Evolutionary conservation across 2,329 filamentous ascomycete genomes (phyloP).

Genomic region (Cladophialophora yegresii): DNA sequence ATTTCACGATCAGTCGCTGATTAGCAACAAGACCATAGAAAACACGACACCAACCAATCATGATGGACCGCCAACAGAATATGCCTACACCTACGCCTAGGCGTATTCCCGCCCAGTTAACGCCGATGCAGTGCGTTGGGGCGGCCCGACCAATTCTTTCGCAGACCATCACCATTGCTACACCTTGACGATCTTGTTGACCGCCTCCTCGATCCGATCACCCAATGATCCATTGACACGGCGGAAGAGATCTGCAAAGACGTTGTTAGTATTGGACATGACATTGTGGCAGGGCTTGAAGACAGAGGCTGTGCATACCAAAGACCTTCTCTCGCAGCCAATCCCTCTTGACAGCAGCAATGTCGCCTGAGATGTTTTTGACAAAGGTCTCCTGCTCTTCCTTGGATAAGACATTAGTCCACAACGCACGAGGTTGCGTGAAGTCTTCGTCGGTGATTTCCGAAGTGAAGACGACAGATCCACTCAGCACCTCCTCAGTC

Average conservation of each 20-base stretch:
- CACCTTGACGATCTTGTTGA: conserved; percentile 14
- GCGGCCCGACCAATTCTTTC: background rate
- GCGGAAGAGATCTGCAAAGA: conserved; percentile 20
- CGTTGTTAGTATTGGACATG: background rate
- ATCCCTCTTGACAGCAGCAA: conserved; percentile 59
- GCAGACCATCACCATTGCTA: background rate
- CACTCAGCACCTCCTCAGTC: conserved; percentile 13
- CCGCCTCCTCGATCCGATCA: conserved; percentile 42
- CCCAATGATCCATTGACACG: conserved; percentile 18
- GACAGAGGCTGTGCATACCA: conserved; percentile 19
- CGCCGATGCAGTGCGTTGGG: too few relatives aligned
- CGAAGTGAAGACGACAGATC: conserved; percentile 47
- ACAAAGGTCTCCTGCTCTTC: conserved; percentile 61
- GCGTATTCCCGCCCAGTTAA: too few relatives aligned
- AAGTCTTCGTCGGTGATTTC: conserved; percentile 50
- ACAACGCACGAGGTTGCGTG: conserved; percentile 48
- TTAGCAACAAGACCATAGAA: too few relatives aligned
- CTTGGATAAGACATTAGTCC: conserved; percentile 46
- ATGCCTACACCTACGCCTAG: too few relatives aligned
- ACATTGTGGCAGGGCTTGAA: background rate
- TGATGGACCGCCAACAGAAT: too few relatives aligned
- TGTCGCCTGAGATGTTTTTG: conserved; percentile 60
- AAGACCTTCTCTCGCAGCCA: conserved; percentile 62
- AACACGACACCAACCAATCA: too few relatives aligned
- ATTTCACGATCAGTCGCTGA: too few relatives aligned